A percentile compares a stretch with the other conserved stretches of the same genome.
Conservation (phyloP, 164 flowering plant genomes). For the Umbilicus rupestris region DNA sequence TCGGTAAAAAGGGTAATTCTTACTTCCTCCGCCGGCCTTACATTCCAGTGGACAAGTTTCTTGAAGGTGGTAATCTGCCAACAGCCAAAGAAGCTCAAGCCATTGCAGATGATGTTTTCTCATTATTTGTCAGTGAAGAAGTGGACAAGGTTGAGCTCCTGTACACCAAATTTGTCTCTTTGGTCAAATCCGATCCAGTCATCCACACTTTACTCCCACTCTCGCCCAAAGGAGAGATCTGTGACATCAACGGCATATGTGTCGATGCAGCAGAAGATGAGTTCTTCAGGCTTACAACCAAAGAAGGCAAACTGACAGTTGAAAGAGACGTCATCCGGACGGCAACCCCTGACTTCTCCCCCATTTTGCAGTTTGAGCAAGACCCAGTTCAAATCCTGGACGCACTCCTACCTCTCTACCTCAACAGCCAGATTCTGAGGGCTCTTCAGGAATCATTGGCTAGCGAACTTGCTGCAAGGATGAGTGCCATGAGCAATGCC, state of each 20-base stretch:
- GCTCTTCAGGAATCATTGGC: constrained; percentile 84
- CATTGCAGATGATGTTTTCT: constrained; percentile 74
- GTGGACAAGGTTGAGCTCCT: constrained; percentile 87
- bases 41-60: constrained; percentile 42
- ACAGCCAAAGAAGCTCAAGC: constrained; percentile 84
- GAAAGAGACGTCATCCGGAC: constrained; percentile 40
- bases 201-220: constrained; percentile 74
- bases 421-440: constrained; percentile 79
- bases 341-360: constrained; percentile 26
- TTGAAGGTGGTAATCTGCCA: constrained; percentile 51
- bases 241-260: constrained; percentile 55
- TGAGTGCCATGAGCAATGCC: constrained; percentile 82
- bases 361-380: constrained; percentile 71
- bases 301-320: constrained; percentile 65
- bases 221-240: constrained; percentile 50
- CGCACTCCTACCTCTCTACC: constrained; percentile 74
- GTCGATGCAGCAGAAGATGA: constrained; percentile 77
- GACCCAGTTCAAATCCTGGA: constrained; percentile 95
- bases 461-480: constrained; percentile 83
- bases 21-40: constrained; percentile 43
- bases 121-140: constrained; percentile 70
- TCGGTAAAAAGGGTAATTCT: constrained; percentile 71
- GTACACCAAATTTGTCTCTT: constrained; percentile 71
- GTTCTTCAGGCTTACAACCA: constrained; percentile 66
- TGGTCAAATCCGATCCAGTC: constrained; percentile 68